phyloP scores from a whole-genome alignment of 1,284 basidiomycete species.

The Agroathelia rolfsii region DNA sequence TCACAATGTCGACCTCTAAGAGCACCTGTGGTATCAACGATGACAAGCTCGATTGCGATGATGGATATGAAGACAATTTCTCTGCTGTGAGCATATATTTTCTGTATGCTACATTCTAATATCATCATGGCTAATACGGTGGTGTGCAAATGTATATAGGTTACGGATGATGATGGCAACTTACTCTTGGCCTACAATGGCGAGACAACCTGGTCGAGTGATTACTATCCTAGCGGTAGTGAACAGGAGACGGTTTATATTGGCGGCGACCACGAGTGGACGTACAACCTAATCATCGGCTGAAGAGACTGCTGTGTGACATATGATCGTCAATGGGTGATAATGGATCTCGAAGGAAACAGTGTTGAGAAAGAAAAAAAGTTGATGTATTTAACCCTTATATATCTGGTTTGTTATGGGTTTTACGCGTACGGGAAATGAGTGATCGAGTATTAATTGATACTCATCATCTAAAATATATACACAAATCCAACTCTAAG shows the following conservation, averaged over 20 bases:
- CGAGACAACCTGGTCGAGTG: slow-evolving; percentile 41
- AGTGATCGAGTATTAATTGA: slow-evolving; percentile 16
- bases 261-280: slow-evolving; percentile 31
- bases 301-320: too few species aligned
- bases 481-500: too few species aligned
- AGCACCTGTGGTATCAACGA: slow-evolving; percentile 36
- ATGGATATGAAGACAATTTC: slow-evolving; percentile 36
- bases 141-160: slow-evolving; percentile 19
- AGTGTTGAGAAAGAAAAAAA: too few species aligned
- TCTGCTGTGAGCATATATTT: slow-evolving; percentile 31
- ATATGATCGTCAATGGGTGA: too few species aligned
- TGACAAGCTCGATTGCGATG: slow-evolving; percentile 34
- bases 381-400: too few species aligned
- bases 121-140: background rate
- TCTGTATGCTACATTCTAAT: too few species aligned
- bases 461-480: too few species aligned
- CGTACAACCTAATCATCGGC: slow-evolving; percentile 34
- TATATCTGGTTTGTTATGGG: slow-evolving; percentile 15
- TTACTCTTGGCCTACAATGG: slow-evolving; percentile 41
- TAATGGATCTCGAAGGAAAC: too few species aligned
- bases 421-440: slow-evolving; percentile 8
- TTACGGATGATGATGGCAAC: slow-evolving; percentile 31
- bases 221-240: slow-evolving; percentile 41
- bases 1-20: slow-evolving; percentile 43
- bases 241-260: slow-evolving; percentile 42